Percentiles rank a stretch among this genome's conserved stretches.
Evolutionary conservation across 2,329 filamentous ascomycete genomes (phyloP).

Genomic region (Scytalidium sp.): DNA sequence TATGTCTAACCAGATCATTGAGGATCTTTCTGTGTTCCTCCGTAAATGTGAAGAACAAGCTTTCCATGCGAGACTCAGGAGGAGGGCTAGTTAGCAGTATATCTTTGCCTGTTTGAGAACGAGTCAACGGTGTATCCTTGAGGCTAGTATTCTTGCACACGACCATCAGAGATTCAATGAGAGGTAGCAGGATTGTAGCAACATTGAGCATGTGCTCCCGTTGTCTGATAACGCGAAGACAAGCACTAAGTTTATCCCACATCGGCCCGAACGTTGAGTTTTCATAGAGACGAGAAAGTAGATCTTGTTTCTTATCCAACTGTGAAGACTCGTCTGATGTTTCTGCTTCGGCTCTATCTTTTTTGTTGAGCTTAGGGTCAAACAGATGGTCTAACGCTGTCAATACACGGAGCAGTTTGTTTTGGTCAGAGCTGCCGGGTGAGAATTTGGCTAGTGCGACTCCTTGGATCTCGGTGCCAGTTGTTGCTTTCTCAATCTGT

Average conservation of each 20-base stretch:
- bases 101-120: slow-evolving; percentile 54
- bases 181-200: slow-evolving; percentile 87
- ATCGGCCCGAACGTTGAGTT: slow-evolving; percentile 85
- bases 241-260: slow-evolving; percentile 90
- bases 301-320: slow-evolving; percentile 70
- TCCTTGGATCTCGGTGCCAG: slow-evolving; percentile 92
- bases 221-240: slow-evolving; percentile 81
- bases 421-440: slow-evolving; percentile 91
- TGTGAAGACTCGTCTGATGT: slow-evolving; percentile 52
- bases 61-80: slow-evolving; percentile 80
- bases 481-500: slow-evolving; percentile 82
- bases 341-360: slow-evolving; percentile 40
- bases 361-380: slow-evolving; percentile 68
- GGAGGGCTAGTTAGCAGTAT: slow-evolving; percentile 71
- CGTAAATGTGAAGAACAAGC: slow-evolving; percentile 93
- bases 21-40: slow-evolving; percentile 97
- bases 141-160: slow-evolving; percentile 94
- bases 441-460: slow-evolving; percentile 94
- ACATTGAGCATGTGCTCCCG: slow-evolving; percentile 96
- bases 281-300: slow-evolving; percentile 85
- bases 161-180: slow-evolving; percentile 97
- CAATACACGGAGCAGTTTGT: slow-evolving; percentile 87
- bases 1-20: slow-evolving; percentile 95
- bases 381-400: slow-evolving; percentile 96
- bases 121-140: slow-evolving; percentile 29